phyloP scores from a whole-genome alignment of 169 alveolate species.

The Plasmodium inui region DNA sequence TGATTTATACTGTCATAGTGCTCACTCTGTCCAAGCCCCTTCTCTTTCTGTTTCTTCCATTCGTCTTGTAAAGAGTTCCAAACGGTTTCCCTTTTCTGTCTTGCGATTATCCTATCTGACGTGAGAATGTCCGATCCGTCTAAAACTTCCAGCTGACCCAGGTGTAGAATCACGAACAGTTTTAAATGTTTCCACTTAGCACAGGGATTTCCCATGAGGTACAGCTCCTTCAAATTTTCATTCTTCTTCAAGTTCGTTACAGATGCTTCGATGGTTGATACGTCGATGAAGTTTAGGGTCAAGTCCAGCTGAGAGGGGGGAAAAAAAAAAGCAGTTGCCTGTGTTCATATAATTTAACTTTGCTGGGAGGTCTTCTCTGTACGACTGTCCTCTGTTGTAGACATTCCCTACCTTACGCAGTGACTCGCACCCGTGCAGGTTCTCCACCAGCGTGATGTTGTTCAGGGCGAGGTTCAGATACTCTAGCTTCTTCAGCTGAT shows the following conservation, averaged over 20 bases:
- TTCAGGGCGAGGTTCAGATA: slow-evolving; percentile 91
- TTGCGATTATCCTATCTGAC: slow-evolving; percentile 87
- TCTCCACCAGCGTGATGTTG: slow-evolving; percentile 88
- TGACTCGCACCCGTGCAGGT: slow-evolving; percentile 89
- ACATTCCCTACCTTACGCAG: slow-evolving; percentile 77
- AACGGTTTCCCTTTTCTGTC: slow-evolving; percentile 78
- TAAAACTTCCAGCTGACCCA: slow-evolving; percentile 82
- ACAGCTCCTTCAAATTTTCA: slow-evolving; percentile 83
- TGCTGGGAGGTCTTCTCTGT: neutral
- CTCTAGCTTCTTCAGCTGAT: slow-evolving; percentile 89
- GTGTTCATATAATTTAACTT: neutral
- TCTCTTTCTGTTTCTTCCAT: neutral
- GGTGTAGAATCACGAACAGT: slow-evolving; percentile 82
- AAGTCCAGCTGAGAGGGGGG: slow-evolving; percentile 85
- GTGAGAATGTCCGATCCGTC: slow-evolving; percentile 90
- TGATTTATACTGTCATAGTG: slow-evolving; percentile 77
- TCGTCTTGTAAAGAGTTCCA: slow-evolving; percentile 77
- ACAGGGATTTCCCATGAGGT: slow-evolving; percentile 92
- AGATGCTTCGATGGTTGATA: slow-evolving; percentile 86
- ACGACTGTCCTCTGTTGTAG: neutral
- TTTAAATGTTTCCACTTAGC: slow-evolving; percentile 86
- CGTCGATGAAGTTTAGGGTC: slow-evolving; percentile 90
- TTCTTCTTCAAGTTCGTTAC: slow-evolving; percentile 81
- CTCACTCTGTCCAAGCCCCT: slow-evolving; percentile 9
- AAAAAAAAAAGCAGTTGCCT: neutral